Evolutionary conservation across 2,329 filamentous ascomycete species (phyloP).

Genomic region (Pseudopithomyces chartarum): DNA sequence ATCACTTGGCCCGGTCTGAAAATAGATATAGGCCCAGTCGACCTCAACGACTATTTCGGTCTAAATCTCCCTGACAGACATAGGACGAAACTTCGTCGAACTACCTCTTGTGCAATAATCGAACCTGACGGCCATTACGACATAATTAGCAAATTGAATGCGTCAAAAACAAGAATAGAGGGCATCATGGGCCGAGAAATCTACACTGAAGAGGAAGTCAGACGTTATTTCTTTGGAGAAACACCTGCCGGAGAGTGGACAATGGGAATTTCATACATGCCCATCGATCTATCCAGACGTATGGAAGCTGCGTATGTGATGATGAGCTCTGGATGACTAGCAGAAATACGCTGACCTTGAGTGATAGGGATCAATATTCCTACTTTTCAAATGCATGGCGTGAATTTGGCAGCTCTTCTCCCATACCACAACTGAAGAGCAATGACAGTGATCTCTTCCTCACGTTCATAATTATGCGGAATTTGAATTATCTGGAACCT

Average conservation of each 20-base stretch:
- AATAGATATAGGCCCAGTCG: constrained; percentile 17
- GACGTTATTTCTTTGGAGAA: too few species aligned
- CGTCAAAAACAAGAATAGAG: too few species aligned
- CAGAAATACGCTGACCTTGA: background rate
- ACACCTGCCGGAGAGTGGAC: too few species aligned
- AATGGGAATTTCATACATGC: too few species aligned
- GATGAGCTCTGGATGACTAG: background rate
- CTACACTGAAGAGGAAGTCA: too few species aligned
- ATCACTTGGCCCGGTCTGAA: constrained; percentile 1
- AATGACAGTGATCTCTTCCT: background rate
- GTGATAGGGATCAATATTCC: background rate
- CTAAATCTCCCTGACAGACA: constrained; percentile 9
- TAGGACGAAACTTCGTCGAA: constrained; percentile 4
- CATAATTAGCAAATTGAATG: background rate
- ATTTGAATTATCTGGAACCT: background rate
- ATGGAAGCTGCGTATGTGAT: background rate
- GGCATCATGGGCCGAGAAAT: too few species aligned
- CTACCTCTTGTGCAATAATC: constrained; percentile 12
- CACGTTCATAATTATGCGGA: background rate
- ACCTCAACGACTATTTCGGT: constrained; percentile 13
- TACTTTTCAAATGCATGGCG: background rate
- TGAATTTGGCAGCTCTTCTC: background rate
- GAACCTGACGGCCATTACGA: background rate
- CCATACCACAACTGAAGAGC: background rate
- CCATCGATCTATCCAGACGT: background rate